These are phyloP conservation scores for Tetradesmus lagerheimii DNA, from an alignment of 139 green algal species.

Conservation along the genomic window DNA sequence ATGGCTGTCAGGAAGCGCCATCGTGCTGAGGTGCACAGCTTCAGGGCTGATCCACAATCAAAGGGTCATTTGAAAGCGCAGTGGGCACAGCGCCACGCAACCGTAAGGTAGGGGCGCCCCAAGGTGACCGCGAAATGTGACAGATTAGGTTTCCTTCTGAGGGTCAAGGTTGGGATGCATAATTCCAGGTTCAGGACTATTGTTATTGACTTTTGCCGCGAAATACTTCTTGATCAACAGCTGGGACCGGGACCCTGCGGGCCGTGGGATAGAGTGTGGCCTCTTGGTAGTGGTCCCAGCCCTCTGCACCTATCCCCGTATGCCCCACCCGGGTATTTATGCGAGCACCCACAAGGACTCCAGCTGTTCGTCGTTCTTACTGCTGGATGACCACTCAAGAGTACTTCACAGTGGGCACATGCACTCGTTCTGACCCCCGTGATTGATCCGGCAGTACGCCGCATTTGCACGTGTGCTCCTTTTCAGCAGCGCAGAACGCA, in stretches of 20 bases:
- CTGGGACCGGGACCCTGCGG: too few species aligned
- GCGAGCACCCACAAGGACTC: neutral
- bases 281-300: conserved; percentile 2
- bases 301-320: neutral
- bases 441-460: neutral
- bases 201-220: too few species aligned
- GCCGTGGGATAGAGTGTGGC: neutral
- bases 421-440: neutral
- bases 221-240: too few species aligned
- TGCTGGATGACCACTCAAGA: neutral
- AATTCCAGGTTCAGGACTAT: too few species aligned
- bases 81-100: too few species aligned
- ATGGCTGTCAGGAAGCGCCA: neutral
- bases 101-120: too few species aligned
- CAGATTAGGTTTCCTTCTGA: neutral
- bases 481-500: neutral
- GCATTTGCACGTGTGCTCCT: neutral
- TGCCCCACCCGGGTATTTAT: neutral
- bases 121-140: neutral
- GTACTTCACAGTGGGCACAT: neutral
- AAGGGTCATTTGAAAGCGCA: too few species aligned
- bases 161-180: too few species aligned
- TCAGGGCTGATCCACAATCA: neutral
- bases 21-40: neutral
- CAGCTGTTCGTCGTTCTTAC: neutral